Evolutionary conservation across 495 filamentous ascomycete genomes (phyloP).

Genomic region (Filosporella fistucella): DNA sequence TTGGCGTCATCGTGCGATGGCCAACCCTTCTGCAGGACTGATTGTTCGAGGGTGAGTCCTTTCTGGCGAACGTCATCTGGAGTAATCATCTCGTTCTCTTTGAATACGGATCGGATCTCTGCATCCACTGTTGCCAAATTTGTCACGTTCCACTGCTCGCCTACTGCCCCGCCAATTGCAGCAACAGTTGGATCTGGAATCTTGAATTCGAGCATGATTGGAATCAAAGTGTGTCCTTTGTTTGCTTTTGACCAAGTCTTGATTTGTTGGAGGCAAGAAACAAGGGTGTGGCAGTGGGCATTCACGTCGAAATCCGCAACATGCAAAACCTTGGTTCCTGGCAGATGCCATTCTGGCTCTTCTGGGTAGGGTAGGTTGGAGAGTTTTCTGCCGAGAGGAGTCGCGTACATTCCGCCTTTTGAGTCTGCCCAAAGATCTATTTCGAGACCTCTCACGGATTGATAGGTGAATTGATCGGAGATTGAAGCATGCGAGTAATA

Average conservation of each 20-base stretch:
- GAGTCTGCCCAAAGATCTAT: not conserved
- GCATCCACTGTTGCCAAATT: not conserved
- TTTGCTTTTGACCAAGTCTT: not conserved
- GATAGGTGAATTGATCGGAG: not conserved
- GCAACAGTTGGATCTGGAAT: not conserved
- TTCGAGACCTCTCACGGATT: not conserved
- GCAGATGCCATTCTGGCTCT: not conserved
- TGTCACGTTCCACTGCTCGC: not conserved
- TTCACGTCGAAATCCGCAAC: not conserved
- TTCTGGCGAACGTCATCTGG: not conserved
- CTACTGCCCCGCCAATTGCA: not conserved
- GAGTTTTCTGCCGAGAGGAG: not conserved
- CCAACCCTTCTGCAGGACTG: conserved; percentile 12
- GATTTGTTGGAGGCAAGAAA: not conserved
- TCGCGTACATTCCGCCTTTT: not conserved
- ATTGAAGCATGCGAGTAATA: not conserved
- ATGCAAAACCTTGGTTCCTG: not conserved
- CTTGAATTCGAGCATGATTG: not conserved
- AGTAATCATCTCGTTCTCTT: not conserved
- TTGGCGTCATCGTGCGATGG: conserved; percentile 19
- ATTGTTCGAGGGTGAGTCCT: not conserved
- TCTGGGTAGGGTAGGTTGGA: not conserved
- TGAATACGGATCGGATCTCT: not conserved
- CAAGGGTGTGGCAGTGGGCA: not conserved
- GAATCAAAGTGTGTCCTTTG: not conserved